These are phyloP conservation scores for Amanita subjunquillea DNA, from an alignment of 768 basidiomycete genomes.

Conservation along the genomic window DNA sequence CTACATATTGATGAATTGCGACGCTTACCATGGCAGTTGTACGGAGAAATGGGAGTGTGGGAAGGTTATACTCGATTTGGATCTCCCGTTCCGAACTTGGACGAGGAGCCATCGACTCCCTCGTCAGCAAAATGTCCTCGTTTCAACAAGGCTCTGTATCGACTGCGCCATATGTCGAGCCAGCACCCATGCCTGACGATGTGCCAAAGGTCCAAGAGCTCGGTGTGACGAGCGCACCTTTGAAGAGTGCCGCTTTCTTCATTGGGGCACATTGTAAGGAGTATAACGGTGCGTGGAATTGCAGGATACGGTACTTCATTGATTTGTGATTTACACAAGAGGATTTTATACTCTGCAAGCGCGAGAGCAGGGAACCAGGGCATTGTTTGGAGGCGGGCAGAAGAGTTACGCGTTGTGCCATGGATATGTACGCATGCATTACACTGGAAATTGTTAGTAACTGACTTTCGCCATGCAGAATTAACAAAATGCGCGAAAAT, in stretches of 20 bases:
- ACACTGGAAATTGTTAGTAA: not conserved
- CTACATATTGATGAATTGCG: not conserved
- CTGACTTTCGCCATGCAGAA: slow-evolving; percentile 33
- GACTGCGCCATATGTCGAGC: slow-evolving; percentile 46
- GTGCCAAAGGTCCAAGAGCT: slow-evolving; percentile 79
- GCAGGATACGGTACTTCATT: not conserved
- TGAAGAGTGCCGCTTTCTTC: slow-evolving; percentile 97
- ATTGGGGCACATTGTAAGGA: slow-evolving; percentile 93
- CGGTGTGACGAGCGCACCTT: slow-evolving; percentile 81
- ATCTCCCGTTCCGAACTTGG: not conserved
- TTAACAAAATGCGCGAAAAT: slow-evolving; percentile 87
- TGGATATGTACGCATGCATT: slow-evolving; percentile 62
- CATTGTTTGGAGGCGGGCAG: slow-evolving; percentile 95
- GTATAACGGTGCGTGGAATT: slow-evolving; percentile 69
- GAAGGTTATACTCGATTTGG: not conserved
- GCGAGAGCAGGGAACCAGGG: slow-evolving; percentile 79
- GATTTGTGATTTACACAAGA: slow-evolving; percentile 13
- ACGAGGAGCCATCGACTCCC: not conserved
- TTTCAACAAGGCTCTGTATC: slow-evolving; percentile 39
- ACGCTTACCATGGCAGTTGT: not conserved
- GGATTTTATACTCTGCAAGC: slow-evolving; percentile 87
- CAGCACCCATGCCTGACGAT: slow-evolving; percentile 52
- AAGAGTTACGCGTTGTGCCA: slow-evolving; percentile 90
- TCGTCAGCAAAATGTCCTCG: slow-evolving; percentile 34
- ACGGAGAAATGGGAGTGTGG: not conserved